phyloP scores from a whole-genome alignment of 2,329 filamentous ascomycete genomes.

The Capronia epimyces region DNA sequence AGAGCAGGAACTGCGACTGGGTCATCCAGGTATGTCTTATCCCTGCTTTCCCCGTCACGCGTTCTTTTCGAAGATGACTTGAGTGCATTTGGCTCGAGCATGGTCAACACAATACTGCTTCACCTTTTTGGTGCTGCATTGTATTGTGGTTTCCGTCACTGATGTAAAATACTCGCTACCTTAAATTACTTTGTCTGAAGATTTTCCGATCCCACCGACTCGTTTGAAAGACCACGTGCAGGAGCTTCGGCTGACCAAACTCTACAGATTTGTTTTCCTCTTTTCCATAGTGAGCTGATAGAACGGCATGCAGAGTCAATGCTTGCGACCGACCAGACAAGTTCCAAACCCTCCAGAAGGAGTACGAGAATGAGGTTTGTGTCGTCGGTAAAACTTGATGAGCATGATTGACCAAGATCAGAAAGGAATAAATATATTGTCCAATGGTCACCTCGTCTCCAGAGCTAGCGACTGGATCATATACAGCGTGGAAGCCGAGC shows the following conservation, averaged over 20 bases:
- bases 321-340: conserved; percentile 91
- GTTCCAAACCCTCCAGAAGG: conserved; percentile 70
- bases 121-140: conserved; percentile 69
- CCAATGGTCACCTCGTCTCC: conserved; percentile 92
- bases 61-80: conserved; percentile 77
- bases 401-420: conserved; percentile 45
- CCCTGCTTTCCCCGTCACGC: conserved; percentile 14
- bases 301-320: conserved; percentile 62
- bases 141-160: conserved; percentile 66
- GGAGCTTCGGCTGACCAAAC: conserved; percentile 5
- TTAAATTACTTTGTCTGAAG: conserved; percentile 83
- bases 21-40: conserved; percentile 34
- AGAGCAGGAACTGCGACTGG: background rate
- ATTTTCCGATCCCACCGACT: conserved; percentile 24
- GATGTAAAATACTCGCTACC: conserved; percentile 99
- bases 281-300: conserved; percentile 15
- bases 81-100: conserved; percentile 99
- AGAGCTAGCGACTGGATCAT: conserved; percentile 97
- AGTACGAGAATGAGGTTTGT: conserved; percentile 82
- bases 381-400: conserved; percentile 40
- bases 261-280: conserved; percentile 6
- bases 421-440: conserved; percentile 80
- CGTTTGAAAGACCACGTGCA: conserved; percentile 16
- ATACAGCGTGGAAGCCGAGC: conserved; percentile 93
- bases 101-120: conserved; percentile 58